A percentile compares a stretch with the other conserved stretches of the same genome.
Evolutionary conservation across 352 stramenopile species (phyloP).

Genomic region (Globisporangium okanoganense): DNA sequence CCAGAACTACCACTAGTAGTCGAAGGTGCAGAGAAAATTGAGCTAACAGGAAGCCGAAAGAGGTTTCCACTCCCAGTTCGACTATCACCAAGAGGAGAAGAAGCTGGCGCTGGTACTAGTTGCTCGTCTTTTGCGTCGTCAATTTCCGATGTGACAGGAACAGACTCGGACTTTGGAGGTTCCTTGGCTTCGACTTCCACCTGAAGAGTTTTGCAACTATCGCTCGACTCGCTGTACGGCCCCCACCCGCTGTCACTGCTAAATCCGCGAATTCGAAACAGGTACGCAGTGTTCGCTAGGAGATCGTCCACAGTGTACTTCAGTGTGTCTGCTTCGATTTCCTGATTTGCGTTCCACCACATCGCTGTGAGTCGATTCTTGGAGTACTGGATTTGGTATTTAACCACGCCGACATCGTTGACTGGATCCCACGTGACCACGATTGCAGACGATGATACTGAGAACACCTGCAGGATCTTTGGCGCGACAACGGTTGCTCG

Average conservation of each 20-base stretch:
- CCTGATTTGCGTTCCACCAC: conserved; percentile 75
- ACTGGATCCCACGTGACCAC: conserved; percentile 72
- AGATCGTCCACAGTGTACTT: conserved; percentile 57
- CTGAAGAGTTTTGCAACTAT: conserved; percentile 48
- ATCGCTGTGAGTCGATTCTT: conserved; percentile 78
- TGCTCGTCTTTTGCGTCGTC: conserved; percentile 9
- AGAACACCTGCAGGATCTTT: conserved; percentile 52
- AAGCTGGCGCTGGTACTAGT: background rate
- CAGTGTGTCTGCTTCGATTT: conserved; percentile 50
- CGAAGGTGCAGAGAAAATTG: conserved; percentile 10
- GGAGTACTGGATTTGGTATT: conserved; percentile 80
- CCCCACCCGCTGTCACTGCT: conserved; percentile 57
- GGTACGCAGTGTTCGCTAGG: conserved; percentile 52
- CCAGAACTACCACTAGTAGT: conserved; percentile 4
- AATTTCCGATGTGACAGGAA: background rate
- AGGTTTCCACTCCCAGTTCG: conserved; percentile 17
- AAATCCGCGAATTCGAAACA: conserved; percentile 68
- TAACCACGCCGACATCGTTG: conserved; percentile 47
- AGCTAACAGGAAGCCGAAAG: conserved; percentile 15
- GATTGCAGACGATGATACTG: conserved; percentile 54
- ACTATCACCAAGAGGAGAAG: background rate
- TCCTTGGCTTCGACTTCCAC: conserved; percentile 11
- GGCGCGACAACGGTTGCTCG: conserved; percentile 29
- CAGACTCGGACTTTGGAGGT: conserved; percentile 2
- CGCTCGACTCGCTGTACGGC: conserved; percentile 68